phyloP scores from a whole-genome alignment of 179 eudicot species.

The Beta corolliflora region DNA sequence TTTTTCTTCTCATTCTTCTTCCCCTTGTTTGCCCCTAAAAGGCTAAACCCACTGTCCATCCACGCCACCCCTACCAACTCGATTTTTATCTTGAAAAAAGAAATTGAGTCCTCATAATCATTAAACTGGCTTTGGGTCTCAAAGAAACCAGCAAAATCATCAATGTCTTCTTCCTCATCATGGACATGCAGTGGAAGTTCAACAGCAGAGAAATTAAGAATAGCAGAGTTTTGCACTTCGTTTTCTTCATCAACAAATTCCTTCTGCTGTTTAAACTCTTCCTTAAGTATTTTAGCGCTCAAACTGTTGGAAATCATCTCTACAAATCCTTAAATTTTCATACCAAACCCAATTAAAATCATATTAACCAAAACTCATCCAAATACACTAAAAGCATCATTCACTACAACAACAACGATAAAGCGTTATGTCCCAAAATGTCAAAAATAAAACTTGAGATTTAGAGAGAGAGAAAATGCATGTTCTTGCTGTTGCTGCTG shows the following conservation, averaged over 20 bases:
- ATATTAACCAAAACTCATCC: background rate
- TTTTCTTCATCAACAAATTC: slow-evolving; percentile 66
- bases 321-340: slow-evolving; percentile 11
- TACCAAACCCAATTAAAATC: background rate
- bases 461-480: slow-evolving; percentile 26
- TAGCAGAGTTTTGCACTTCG: slow-evolving; percentile 32
- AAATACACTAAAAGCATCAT: background rate
- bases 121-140: slow-evolving; percentile 60
- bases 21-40: too few species aligned
- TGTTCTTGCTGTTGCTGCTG: slow-evolving; percentile 63
- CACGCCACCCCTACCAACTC: too few species aligned
- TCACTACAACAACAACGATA: too few species aligned
- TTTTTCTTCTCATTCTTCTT: too few species aligned
- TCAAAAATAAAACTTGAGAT: background rate
- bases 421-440: too few species aligned
- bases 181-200: slow-evolving; percentile 28
- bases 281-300: slow-evolving; percentile 73
- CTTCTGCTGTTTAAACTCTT: slow-evolving; percentile 74
- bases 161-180: slow-evolving; percentile 61
- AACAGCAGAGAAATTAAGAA: slow-evolving; percentile 21
- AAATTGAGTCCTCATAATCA: slow-evolving; percentile 51
- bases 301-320: slow-evolving; percentile 61
- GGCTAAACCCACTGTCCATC: too few species aligned
- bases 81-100: background rate
- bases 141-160: slow-evolving; percentile 54